A percentile compares a stretch with the other conserved stretches of the same genome.
phyloP scores from a whole-genome alignment of 805 yeast species.

The Teunomyces kruisii region DNA sequence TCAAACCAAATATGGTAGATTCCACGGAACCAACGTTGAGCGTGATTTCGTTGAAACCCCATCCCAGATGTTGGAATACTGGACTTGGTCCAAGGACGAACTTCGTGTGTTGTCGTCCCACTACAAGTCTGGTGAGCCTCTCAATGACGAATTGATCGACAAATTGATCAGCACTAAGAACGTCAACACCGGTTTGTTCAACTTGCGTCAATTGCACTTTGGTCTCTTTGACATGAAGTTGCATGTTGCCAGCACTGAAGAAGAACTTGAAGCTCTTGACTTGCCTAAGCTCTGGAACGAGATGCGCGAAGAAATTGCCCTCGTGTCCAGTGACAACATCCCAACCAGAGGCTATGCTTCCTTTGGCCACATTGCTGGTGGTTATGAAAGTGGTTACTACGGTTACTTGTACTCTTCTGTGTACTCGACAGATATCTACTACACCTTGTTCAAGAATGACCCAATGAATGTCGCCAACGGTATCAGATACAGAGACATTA shows the following conservation, averaged over 20 bases:
- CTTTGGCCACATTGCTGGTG: constrained; percentile 78
- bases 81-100: constrained; percentile 77
- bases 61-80: constrained; percentile 83
- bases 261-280: constrained; percentile 47
- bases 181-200: constrained; percentile 71
- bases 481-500: constrained; percentile 63
- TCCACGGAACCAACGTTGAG: constrained; percentile 75
- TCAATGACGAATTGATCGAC: constrained; percentile 56
- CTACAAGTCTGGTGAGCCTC: constrained; percentile 57
- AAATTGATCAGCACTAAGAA: constrained; percentile 65
- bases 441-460: constrained; percentile 62
- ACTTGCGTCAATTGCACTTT: constrained; percentile 75
- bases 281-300: constrained; percentile 62
- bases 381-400: constrained; percentile 84
- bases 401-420: constrained; percentile 87
- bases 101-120: constrained; percentile 63
- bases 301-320: constrained; percentile 59
- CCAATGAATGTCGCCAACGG: constrained; percentile 68
- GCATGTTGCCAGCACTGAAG: constrained; percentile 49
- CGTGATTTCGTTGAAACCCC: constrained; percentile 93
- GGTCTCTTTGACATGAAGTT: constrained; percentile 75
- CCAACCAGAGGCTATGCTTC: constrained; percentile 69
- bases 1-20: constrained; percentile 59
- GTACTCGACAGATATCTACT: constrained; percentile 80
- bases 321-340: constrained; percentile 55